Evolutionary conservation across 257 asterid genomes (phyloP).

Genomic region (Jasminum sambac): DNA sequence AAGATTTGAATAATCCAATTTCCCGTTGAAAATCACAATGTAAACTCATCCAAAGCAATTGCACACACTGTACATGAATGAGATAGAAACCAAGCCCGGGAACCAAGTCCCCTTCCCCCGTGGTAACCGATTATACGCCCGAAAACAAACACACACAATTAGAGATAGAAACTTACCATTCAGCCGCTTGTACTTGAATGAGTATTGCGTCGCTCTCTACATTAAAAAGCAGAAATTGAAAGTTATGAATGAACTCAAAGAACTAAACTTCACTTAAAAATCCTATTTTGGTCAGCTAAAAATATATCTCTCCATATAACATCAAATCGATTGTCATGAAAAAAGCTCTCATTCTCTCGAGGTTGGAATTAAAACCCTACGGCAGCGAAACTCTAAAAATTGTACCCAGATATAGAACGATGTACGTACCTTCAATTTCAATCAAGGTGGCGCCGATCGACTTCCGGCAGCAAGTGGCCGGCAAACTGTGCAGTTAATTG

Average conservation of each 20-base stretch:
- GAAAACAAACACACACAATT: background rate
- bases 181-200: conserved; percentile 37
- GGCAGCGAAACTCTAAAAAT: too few species aligned
- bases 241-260: background rate
- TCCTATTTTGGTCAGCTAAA: background rate
- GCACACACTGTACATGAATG: too few species aligned
- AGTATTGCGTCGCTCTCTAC: conserved; percentile 27
- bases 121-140: background rate
- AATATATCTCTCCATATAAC: background rate
- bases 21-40: background rate
- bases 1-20: conserved; percentile 8
- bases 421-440: too few species aligned
- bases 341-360: too few species aligned
- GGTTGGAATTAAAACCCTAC: too few species aligned
- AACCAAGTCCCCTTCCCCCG: too few species aligned
- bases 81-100: background rate
- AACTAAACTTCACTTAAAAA: conserved; percentile 12
- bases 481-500: too few species aligned
- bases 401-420: too few species aligned
- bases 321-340: background rate
- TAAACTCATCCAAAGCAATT: background rate
- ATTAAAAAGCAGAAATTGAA: conserved; percentile 1
- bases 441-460: too few species aligned
- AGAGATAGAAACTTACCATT: conserved; percentile 43
- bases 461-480: too few species aligned